Evolutionary conservation across 805 yeast species (phyloP).

Genomic region (Dipodascus geniculatus): DNA sequence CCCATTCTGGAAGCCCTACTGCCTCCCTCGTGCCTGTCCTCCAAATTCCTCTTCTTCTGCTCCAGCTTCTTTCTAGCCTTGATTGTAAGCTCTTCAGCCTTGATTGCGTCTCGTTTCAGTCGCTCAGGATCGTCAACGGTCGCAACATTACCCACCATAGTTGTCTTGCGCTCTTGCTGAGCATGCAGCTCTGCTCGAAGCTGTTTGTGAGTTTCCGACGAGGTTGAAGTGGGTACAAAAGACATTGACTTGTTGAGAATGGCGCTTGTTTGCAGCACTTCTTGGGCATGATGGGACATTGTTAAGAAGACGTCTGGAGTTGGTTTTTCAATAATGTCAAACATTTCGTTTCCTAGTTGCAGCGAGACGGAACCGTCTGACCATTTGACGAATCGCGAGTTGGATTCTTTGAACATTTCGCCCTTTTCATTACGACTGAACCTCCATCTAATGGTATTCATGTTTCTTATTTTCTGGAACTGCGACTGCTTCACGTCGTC

Average conservation of each 20-base stretch:
- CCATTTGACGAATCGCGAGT: slow-evolving; percentile 88
- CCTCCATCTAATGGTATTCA: slow-evolving; percentile 90
- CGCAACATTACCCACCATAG: slow-evolving; percentile 26
- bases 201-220: slow-evolving; percentile 68
- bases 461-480: slow-evolving; percentile 42
- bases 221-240: slow-evolving; percentile 84
- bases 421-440: slow-evolving; percentile 66
- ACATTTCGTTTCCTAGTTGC: slow-evolving; percentile 77
- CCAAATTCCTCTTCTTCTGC: slow-evolving; percentile 22
- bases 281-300: slow-evolving; percentile 57
- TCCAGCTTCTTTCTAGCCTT: slow-evolving; percentile 32
- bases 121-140: slow-evolving; percentile 35
- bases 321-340: slow-evolving; percentile 57
- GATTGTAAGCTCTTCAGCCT: slow-evolving; percentile 27
- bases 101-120: slow-evolving; percentile 31
- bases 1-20: slow-evolving; percentile 4
- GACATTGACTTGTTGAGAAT: slow-evolving; percentile 52
- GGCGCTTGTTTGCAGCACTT: slow-evolving; percentile 59
- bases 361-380: slow-evolving; percentile 82
- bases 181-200: slow-evolving; percentile 40
- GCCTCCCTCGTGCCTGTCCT: slow-evolving; percentile 14
- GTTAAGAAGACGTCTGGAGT: slow-evolving; percentile 63
- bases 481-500: slow-evolving; percentile 35
- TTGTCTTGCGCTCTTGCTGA: slow-evolving; percentile 19
- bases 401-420: slow-evolving; percentile 66